Evolutionary conservation across 257 asterid species (phyloP).

Genomic region (Knoxia roxburghii): DNA sequence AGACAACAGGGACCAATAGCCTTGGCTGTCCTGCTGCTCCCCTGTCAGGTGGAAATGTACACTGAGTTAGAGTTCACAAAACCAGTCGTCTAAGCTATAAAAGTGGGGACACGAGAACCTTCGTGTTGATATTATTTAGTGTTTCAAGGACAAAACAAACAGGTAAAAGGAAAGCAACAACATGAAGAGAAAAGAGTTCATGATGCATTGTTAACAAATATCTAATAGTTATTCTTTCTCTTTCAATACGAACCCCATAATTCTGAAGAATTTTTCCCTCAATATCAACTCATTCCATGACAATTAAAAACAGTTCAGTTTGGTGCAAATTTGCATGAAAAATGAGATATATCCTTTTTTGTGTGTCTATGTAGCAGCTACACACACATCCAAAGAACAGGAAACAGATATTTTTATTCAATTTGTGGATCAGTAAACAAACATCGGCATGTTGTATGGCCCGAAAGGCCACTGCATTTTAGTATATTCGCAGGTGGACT

Average conservation of each 20-base stretch:
- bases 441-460: background rate
- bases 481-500: background rate
- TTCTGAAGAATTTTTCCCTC: background rate
- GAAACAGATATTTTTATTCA: background rate
- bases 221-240: background rate
- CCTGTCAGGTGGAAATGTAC: slow-evolving; percentile 41
- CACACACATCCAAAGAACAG: too few species aligned
- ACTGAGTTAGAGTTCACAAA: slow-evolving; percentile 2
- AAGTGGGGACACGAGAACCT: background rate
- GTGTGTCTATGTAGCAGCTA: too few species aligned
- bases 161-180: background rate
- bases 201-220: background rate
- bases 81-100: background rate
- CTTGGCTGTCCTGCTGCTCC: slow-evolving; percentile 90
- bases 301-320: background rate
- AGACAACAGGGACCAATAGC: slow-evolving; percentile 69
- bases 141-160: background rate
- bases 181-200: background rate
- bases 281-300: background rate
- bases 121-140: background rate
- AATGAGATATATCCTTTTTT: background rate
- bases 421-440: background rate
- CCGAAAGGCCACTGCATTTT: background rate
- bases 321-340: background rate
- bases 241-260: too few species aligned